These are phyloP conservation scores for Ehretia macrophylla DNA, from an alignment of 257 asterid species.

Conservation along the genomic window DNA sequence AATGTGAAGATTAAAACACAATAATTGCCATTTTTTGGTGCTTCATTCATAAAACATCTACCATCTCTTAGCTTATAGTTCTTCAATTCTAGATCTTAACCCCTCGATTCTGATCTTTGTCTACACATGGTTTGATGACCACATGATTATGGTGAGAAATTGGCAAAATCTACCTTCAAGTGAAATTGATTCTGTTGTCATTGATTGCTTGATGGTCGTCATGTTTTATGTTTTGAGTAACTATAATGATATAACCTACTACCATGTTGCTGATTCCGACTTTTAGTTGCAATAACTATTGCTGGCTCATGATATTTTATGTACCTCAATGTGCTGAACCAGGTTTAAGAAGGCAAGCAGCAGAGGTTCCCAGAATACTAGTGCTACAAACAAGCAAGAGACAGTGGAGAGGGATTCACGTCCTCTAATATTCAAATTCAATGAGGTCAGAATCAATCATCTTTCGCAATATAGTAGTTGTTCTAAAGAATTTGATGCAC, in stretches of 20 bases:
- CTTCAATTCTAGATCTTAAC: too few species aligned
- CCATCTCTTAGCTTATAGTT: too few species aligned
- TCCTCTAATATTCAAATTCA: conserved; percentile 73
- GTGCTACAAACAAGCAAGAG: conserved; percentile 29
- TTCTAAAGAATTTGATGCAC: background rate
- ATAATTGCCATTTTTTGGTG: too few species aligned
- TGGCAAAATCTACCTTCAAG: too few species aligned
- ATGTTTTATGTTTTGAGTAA: background rate
- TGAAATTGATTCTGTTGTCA: too few species aligned
- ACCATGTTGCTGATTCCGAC: background rate
- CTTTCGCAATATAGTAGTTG: background rate
- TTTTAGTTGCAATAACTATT: background rate
- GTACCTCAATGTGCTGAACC: conserved; percentile 18
- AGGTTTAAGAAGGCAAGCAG: conserved; percentile 58
- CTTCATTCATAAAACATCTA: too few species aligned
- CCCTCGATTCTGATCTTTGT: too few species aligned
- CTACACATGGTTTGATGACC: too few species aligned
- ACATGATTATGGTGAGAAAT: too few species aligned
- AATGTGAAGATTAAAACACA: too few species aligned
- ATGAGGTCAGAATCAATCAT: conserved; percentile 60
- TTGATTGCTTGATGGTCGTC: too few species aligned
- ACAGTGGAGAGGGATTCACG: conserved; percentile 60
- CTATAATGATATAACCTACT: conserved; percentile 7
- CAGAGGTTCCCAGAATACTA: conserved; percentile 33
- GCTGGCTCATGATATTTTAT: background rate